A percentile compares a stretch with the other conserved stretches of the same genome.
phyloP scores from a whole-genome alignment of 1,284 basidiomycete genomes.

The Coniophora puteana region DNA sequence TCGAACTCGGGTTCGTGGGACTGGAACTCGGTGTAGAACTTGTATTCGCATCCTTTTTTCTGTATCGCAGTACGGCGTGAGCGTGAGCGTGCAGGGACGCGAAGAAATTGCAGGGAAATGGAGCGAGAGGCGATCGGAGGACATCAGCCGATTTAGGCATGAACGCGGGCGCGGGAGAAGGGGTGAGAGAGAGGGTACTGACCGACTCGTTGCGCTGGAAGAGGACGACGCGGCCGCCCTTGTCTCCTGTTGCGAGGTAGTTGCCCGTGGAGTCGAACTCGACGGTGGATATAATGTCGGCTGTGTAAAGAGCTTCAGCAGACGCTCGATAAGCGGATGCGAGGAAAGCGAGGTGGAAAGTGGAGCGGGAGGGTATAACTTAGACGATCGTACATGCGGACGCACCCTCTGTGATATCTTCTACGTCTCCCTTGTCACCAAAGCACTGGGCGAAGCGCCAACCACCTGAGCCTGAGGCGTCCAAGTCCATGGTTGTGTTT shows the following conservation, averaged over 20 bases:
- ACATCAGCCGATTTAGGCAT: slow-evolving; percentile 24
- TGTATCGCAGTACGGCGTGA: slow-evolving; percentile 26
- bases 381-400: slow-evolving; percentile 7
- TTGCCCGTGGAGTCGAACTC: slow-evolving; percentile 99
- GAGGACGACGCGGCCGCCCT: slow-evolving; percentile 96
- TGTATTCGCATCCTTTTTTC: slow-evolving; percentile 99
- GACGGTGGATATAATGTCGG: slow-evolving; percentile 99
- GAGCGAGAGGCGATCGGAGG: slow-evolving; percentile 20
- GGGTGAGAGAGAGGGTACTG: slow-evolving; percentile 42
- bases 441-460: slow-evolving; percentile 99
- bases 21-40: slow-evolving; percentile 99
- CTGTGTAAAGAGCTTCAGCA: slow-evolving; percentile 42
- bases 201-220: slow-evolving; percentile 99
- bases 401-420: slow-evolving; percentile 98
- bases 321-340: slow-evolving; percentile 18
- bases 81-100: background rate
- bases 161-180: slow-evolving; percentile 3
- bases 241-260: slow-evolving; percentile 99
- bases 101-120: slow-evolving; percentile 4
- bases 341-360: slow-evolving; percentile 13
- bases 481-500: slow-evolving; percentile 65
- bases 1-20: slow-evolving; percentile 99
- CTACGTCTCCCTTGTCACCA: slow-evolving; percentile 98
- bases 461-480: slow-evolving; percentile 80
- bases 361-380: slow-evolving; percentile 9